Conservation (phyloP, 2,329 filamentous ascomycete genomes). For the Sporothrix globosa region DNA sequence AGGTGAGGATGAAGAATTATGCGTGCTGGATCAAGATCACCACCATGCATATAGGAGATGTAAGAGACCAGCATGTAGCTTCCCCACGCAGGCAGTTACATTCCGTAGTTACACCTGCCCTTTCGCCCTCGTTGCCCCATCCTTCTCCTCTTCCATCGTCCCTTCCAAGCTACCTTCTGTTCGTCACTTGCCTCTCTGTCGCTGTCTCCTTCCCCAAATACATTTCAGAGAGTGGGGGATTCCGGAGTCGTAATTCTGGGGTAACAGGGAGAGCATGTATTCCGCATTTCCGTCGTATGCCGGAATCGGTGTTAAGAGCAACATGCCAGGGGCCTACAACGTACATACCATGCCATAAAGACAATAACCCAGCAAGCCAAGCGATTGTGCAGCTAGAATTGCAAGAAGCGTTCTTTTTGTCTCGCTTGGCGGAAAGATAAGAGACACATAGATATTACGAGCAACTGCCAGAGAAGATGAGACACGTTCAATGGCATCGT, state of each 20-base stretch:
- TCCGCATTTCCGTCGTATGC: too few relatives aligned
- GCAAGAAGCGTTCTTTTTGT: too few relatives aligned
- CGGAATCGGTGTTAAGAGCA: too few relatives aligned
- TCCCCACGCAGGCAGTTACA: neutral
- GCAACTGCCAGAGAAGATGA: too few relatives aligned
- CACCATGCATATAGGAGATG: too few relatives aligned
- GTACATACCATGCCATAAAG: neutral
- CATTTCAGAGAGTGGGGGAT: neutral
- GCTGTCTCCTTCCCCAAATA: neutral
- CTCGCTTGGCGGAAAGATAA: neutral
- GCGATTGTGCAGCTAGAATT: slow-evolving; percentile 15
- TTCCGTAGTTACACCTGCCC: neutral
- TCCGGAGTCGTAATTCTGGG: slow-evolving; percentile 9
- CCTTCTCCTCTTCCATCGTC: too few relatives aligned
- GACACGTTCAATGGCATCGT: too few relatives aligned
- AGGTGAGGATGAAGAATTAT: too few relatives aligned
- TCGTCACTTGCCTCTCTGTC: too few relatives aligned
- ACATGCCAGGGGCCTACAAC: neutral
- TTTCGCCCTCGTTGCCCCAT: neutral
- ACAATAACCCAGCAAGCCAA: slow-evolving; percentile 1
- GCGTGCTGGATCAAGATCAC: too few relatives aligned
- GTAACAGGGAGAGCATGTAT: neutral
- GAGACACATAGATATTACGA: neutral
- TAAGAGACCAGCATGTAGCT: neutral
- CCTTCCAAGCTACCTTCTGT: too few relatives aligned